Evolutionary conservation across 208 protist species (phyloP).

Genomic region (Paratrypanosoma confusum): DNA sequence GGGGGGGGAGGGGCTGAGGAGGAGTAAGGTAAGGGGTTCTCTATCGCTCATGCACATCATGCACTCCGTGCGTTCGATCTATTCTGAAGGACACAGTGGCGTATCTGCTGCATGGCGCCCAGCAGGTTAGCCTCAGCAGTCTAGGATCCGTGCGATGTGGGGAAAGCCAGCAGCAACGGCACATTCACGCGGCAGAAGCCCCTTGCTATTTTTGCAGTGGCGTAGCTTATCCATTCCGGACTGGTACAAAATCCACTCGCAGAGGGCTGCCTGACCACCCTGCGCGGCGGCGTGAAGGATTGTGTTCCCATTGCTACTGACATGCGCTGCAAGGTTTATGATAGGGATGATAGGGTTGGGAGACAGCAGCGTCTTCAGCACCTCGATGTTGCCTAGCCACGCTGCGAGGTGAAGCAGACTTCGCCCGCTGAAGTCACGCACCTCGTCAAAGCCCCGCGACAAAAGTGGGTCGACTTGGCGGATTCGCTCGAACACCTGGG

Average conservation of each 20-base stretch:
- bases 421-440: conserved; percentile 64
- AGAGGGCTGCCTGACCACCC: conserved; percentile 36
- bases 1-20: too few species aligned
- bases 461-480: conserved; percentile 49
- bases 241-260: conserved; percentile 62
- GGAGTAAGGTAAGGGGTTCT: too few species aligned
- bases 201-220: too few species aligned
- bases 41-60: too few species aligned
- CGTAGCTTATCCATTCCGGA: too few species aligned
- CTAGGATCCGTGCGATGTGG: too few species aligned
- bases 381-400: conserved; percentile 54
- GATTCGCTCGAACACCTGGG: conserved; percentile 28
- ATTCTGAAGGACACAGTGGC: too few species aligned
- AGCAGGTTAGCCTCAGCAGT: too few species aligned
- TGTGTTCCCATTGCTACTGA: conserved; percentile 45
- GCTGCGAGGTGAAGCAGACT: conserved; percentile 68
- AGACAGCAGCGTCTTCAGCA: conserved; percentile 53
- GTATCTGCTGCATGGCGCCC: too few species aligned
- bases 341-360: conserved; percentile 20
- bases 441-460: conserved; percentile 41
- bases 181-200: too few species aligned
- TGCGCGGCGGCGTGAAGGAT: conserved; percentile 63
- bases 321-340: conserved; percentile 39
- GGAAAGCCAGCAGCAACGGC: too few species aligned
- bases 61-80: too few species aligned